Base-by-base conservation (phyloP, 768 basidiomycete species). In the Tubosaeta sp. region DNA sequence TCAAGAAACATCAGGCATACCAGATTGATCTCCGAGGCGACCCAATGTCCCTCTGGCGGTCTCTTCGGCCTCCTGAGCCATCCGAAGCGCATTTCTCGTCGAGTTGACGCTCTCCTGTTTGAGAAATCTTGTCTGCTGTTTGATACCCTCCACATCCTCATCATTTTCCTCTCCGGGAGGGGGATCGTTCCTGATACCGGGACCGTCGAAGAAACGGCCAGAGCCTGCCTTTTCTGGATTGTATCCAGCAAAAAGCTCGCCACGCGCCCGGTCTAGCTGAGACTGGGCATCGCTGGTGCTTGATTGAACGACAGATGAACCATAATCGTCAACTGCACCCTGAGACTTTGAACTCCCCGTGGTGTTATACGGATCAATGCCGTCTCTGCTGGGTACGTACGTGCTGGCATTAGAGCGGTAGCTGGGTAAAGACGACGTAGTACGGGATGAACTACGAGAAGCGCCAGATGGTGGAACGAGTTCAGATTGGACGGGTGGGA, bases 31-130 rank as follows among this genome's bases (percentile, higher is more conserved):
- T 10, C 90, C 95, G 8, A 99, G 79, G 64, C 83, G 88, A 51
- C 68, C 73, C 17, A 99, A 65, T 5, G 95, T 99, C 53, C 84
- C 85, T 42, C 88, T 75, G 32, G 90, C 95, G 11, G 93, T 95
- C 69, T 99, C 95, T 70, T 97, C 95, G 0, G 95, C 93, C 69
- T 98, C 94, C n/a, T 86, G 78, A 35, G 95, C 95, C 66, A 97
- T 78, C 39, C 93, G 80, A 47, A 99, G 77, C 12, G 95, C 95
- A 71, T 98, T 97, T 61, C 95, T 76, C 1, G 93, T 89, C 14
- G 89, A 88, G 50, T 82, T 85, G 43, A 95, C 85, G 65, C 85
- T 88, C 61, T 97, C 95, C 71, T 97, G 93, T 72, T 99, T 98
- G 55, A 88, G 67, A 63, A 81, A 89, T 51, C 85, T 80, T 54